These are phyloP conservation scores for Sporothrix brasiliensis DNA, from an alignment of 2,329 filamentous ascomycete species.

Conservation along the genomic window DNA sequence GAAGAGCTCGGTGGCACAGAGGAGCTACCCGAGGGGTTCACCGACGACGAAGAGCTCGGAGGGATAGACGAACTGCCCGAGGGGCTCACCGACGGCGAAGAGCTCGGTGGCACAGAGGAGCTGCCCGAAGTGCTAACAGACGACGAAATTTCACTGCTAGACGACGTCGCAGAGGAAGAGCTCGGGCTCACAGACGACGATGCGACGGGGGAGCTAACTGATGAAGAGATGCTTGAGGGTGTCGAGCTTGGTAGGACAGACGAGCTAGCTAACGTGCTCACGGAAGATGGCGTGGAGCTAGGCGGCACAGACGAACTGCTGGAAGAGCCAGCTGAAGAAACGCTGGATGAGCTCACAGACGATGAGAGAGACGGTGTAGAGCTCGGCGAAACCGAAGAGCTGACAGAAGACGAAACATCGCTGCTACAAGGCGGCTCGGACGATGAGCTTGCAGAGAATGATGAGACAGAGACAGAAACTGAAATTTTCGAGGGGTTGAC, in stretches of 20 bases:
- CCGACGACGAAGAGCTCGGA: neutral
- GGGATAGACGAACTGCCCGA: neutral
- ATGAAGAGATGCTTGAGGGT: neutral
- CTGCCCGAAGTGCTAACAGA: neutral
- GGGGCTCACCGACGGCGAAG: neutral
- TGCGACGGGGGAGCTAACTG: neutral
- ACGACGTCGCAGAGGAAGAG: neutral
- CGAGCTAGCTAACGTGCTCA: neutral
- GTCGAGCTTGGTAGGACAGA: neutral
- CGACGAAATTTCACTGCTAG: neutral
- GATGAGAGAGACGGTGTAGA: neutral
- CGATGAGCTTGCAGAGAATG: neutral
- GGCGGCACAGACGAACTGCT: neutral
- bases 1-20: neutral
- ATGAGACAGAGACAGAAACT: too few relatives aligned
- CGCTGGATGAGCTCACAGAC: neutral
- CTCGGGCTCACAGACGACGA: neutral
- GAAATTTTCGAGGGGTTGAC: too few relatives aligned
- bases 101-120: slow-evolving; percentile 2
- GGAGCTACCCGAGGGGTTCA: neutral
- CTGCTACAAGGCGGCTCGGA: slow-evolving; percentile 1
- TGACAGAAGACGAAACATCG: neutral
- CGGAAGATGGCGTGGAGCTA: neutral
- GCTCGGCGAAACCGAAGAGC: neutral
- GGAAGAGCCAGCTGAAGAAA: neutral